Base-by-base conservation (phyloP, 177 flowering plant species). In the Vitis hybrid region DNA sequence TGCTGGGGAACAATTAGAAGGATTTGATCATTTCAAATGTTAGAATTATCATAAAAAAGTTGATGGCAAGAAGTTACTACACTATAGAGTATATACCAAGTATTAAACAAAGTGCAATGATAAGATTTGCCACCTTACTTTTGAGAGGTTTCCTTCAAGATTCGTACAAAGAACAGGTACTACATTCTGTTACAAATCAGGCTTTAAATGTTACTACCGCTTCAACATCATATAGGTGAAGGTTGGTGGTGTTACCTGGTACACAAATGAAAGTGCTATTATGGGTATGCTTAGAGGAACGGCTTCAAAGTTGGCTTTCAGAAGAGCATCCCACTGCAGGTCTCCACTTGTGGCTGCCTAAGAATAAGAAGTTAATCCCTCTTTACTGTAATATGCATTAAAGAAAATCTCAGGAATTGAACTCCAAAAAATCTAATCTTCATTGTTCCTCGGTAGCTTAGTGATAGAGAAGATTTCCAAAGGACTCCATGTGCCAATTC, bases 101-200 rank as follows among this genome's bases (percentile, higher is more conserved):
- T 11, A 14, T 64, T 58, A 53, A 24, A 19, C 70, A 33, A 47
- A 54, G 13, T 2, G 31, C 3, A 13, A 47, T 28, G 56, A 68
- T 61, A 59, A 71, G 72, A 72, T 69, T 62, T 73, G 64, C 87
- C 84, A 95, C 98, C 97, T 95, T 80, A 95, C 95, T 91, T 91
- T 91, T 69, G 92, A 80, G 66, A 92, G 83, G 83, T 91, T 62
- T 64, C 98, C 98, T 82, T 95, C 97, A 65, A 95, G 90, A 88
- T 95, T 82, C n/a, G 97, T 90, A 75, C 97, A 95, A 72, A 95
- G 87, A 72, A 95, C 97, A 62, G 98, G 97, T 17, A 95, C 98
- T 2, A 95, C 98, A 82, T 95, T 95, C 97, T 95, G 95, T 44
- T 67, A 72, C 4, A 69, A 76, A 71, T 19, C 38, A 76, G 17